Evolutionary conservation across 192 early-diverging fungal genomes (phyloP), one percentile per base, ranked within the genome.

Genomic region (Dimargaris verticillata): DNA sequence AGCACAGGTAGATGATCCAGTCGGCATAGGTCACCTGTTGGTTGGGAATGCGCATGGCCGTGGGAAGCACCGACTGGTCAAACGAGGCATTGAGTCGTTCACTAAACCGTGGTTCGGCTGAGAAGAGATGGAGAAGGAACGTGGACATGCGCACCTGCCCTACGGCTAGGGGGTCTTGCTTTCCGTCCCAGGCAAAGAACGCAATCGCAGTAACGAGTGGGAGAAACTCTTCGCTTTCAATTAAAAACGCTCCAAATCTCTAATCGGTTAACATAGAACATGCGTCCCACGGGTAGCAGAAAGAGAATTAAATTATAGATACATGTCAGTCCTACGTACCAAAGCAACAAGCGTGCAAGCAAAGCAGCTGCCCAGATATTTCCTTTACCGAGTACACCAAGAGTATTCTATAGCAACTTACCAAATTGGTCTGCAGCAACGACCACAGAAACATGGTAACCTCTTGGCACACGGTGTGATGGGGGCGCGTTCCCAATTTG

Each of bases 401-500:
- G n/a, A n/a, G n/a, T n/a, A n/a, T n/a, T n/a, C n/a, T n/a, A n/a
- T n/a, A n/a, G n/a, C 26, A 13, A 66, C 63, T 42, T 68, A 88
- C 87, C 59, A 78, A 75, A 67, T 95, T 95, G 52, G 76, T 68
- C 50, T 92, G 87, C 28, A 93, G 63, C 12, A 92, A 67, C 62
- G 83, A 77, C 93, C 93, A 95, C 48, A 89, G 83, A 25, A 93
- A 65, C 80, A 90, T 87, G 53, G 89, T 68, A 0, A 82, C 78
- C 66, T 93, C 89, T 38, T 70, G 70, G n/a, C 63, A 66, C 68
- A 75, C 70, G 10, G 62, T 11, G 66, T 68, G 2, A 65, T 63
- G 63, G 64, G 64, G 53, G 66, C 70, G 61, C 66, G 67, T 13
- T 68, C 69, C 3, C 68, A 75, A 9, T 66, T 70, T 42, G 70